A percentile compares a stretch with the other conserved stretches of the same genome.
phyloP scores from a whole-genome alignment of 2,329 filamentous ascomycete genomes.

The Microcyclospora tardicrescens region DNA sequence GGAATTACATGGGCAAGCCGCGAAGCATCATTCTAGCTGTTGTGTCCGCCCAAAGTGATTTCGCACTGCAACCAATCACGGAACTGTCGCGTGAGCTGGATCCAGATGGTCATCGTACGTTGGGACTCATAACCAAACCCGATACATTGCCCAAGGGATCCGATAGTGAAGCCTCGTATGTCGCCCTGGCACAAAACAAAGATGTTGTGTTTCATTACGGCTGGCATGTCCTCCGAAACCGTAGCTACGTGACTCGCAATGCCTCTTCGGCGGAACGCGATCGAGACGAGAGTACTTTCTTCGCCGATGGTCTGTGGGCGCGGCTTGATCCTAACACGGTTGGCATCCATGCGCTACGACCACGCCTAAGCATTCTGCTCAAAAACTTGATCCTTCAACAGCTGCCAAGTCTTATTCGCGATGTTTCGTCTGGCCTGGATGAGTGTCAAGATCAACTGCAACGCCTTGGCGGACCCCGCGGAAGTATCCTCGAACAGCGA shows the following conservation, averaged over 20 bases:
- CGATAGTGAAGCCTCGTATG: constrained; percentile 28
- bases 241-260: constrained; percentile 23
- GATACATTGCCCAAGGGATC: constrained; percentile 31
- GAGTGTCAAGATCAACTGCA: not conserved
- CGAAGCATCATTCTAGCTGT: constrained; percentile 31
- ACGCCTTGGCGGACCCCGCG: not conserved
- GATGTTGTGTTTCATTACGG: constrained; percentile 32
- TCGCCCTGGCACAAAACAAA: constrained; percentile 28
- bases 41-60: constrained; percentile 31
- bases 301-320: constrained; percentile 19
- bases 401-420: constrained; percentile 33
- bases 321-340: constrained; percentile 20
- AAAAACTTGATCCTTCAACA: constrained; percentile 29
- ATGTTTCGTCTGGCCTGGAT: constrained; percentile 28
- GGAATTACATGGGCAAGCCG: constrained; percentile 38
- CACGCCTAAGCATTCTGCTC: constrained; percentile 40
- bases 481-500: not conserved
- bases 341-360: constrained; percentile 38
- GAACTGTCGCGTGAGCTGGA: constrained; percentile 37
- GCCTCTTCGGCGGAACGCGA: constrained; percentile 29
- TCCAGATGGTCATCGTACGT: constrained; percentile 32
- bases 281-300: constrained; percentile 24
- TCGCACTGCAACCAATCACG: constrained; percentile 46
- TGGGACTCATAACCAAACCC: constrained; percentile 48
- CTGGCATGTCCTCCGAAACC: constrained; percentile 44